Percentiles rank a stretch among this genome's conserved stretches.
Conservation (phyloP, 257 asterid genomes). For the Plantago major region DNA sequence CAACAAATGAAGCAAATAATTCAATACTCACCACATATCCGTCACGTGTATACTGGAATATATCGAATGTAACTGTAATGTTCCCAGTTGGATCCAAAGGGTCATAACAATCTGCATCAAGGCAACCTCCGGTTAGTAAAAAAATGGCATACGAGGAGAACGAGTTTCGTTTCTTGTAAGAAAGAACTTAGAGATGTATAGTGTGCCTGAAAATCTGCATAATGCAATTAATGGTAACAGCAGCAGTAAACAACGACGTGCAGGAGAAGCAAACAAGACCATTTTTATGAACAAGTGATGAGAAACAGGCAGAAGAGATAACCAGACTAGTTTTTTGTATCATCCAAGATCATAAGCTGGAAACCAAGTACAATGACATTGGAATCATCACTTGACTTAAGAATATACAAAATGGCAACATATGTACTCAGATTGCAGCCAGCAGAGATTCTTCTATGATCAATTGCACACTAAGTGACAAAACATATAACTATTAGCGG, state of each 20-base stretch:
- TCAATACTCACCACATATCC: conserved; percentile 54
- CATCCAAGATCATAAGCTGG: conserved; percentile 12
- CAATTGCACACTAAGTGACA: too few relatives aligned
- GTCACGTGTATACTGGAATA: conserved; percentile 37
- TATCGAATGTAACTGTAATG: conserved; percentile 47
- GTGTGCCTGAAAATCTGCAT: conserved; percentile 47
- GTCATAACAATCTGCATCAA: conserved; percentile 57
- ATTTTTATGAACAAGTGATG: conserved; percentile 15
- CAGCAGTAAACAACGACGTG: conserved; percentile 19
- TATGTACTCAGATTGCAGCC: too few relatives aligned
- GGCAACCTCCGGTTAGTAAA: conserved; percentile 11
- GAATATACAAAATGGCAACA: conserved; percentile 21
- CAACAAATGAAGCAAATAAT: neutral
- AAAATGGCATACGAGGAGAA: neutral
- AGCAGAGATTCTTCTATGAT: too few relatives aligned
- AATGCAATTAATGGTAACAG: conserved; percentile 22
- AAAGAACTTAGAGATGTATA: conserved; percentile 1
- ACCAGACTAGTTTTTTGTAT: neutral
- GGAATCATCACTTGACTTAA: conserved; percentile 30
- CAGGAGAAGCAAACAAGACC: conserved; percentile 24
- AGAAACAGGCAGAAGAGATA: neutral
- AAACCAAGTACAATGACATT: conserved; percentile 22
- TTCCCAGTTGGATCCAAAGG: conserved; percentile 72
- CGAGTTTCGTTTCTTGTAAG: too few relatives aligned
- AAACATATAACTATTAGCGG: too few relatives aligned